Conservation (phyloP, 768 basidiomycete genomes). For the Trametes cubensis region DNA sequence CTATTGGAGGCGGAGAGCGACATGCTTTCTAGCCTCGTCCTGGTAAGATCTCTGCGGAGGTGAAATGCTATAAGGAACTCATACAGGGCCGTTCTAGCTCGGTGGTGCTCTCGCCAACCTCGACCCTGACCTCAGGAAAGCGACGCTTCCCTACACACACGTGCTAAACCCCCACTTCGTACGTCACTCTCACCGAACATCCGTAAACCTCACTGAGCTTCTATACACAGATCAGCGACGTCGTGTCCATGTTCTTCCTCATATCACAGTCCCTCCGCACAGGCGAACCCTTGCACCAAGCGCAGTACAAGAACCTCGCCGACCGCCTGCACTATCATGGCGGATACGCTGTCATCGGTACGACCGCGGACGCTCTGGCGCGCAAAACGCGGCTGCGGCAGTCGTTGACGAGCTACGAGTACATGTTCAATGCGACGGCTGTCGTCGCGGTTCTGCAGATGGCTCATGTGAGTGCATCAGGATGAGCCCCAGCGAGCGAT, state of each 20-base stretch:
- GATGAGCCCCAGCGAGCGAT: background rate
- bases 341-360: constrained; percentile 16
- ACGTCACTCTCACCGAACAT: constrained; percentile 23
- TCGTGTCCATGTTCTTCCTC: constrained; percentile 46
- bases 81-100: constrained; percentile 33
- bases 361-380: background rate
- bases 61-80: background rate
- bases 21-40: constrained; percentile 37
- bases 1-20: constrained; percentile 45
- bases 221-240: constrained; percentile 41
- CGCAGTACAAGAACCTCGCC: constrained; percentile 44
- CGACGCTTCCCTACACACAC: constrained; percentile 46
- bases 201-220: background rate
- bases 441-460: constrained; percentile 44
- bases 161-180: constrained; percentile 61
- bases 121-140: constrained; percentile 43
- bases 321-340: constrained; percentile 51
- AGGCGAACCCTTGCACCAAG: constrained; percentile 47
- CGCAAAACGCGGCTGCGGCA: constrained; percentile 18
- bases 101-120: constrained; percentile 46
- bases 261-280: constrained; percentile 49
- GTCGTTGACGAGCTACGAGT: constrained; percentile 33
- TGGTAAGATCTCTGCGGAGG: background rate
- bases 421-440: constrained; percentile 44
- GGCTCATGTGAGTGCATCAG: constrained; percentile 30